Evolutionary conservation across 1,284 basidiomycete species (phyloP).

Genomic region (Cryptococcus wingfieldii): DNA sequence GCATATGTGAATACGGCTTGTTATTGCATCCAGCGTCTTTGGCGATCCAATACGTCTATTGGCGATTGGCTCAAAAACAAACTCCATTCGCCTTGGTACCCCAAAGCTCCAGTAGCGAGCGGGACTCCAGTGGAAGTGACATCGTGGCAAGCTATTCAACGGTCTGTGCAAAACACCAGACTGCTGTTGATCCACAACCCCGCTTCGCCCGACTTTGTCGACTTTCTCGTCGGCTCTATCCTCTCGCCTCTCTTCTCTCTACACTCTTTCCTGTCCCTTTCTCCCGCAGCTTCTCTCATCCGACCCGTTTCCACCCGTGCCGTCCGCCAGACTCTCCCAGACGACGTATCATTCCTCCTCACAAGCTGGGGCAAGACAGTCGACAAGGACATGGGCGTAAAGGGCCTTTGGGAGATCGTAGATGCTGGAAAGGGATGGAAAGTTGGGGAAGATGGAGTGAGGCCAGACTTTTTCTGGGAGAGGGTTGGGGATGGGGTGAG

Average conservation of each 20-base stretch:
- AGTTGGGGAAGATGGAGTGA: conserved; percentile 12
- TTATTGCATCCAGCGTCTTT: conserved; percentile 29
- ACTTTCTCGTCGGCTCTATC: conserved; percentile 64
- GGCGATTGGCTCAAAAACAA: conserved; percentile 52
- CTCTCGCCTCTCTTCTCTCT: conserved; percentile 64
- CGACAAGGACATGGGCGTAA: conserved; percentile 54
- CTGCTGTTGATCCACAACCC: conserved; percentile 58
- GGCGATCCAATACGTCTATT: conserved; percentile 18
- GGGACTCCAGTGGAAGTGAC: conserved; percentile 5
- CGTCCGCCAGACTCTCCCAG: conserved; percentile 49
- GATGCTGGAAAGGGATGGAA: conserved; percentile 53
- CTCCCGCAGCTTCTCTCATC: not conserved
- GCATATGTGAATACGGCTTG: conserved; percentile 32
- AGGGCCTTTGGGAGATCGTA: conserved; percentile 61
- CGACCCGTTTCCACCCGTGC: not conserved
- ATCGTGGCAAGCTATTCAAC: conserved; percentile 8
- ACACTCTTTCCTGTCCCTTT: conserved; percentile 51
- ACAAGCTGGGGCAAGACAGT: conserved; percentile 69
- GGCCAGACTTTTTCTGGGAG: conserved; percentile 27
- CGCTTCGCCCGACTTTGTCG: conserved; percentile 65
- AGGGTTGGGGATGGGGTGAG: conserved; percentile 17
- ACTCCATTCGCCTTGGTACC: conserved; percentile 23
- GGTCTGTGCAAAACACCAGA: conserved; percentile 11
- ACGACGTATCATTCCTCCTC: conserved; percentile 59
- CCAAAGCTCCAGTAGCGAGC: conserved; percentile 15